Evolutionary conservation across 345 rosid genomes (phyloP), one percentile per base, ranked within the genome.

Genomic region (Turritis glabra): DNA sequence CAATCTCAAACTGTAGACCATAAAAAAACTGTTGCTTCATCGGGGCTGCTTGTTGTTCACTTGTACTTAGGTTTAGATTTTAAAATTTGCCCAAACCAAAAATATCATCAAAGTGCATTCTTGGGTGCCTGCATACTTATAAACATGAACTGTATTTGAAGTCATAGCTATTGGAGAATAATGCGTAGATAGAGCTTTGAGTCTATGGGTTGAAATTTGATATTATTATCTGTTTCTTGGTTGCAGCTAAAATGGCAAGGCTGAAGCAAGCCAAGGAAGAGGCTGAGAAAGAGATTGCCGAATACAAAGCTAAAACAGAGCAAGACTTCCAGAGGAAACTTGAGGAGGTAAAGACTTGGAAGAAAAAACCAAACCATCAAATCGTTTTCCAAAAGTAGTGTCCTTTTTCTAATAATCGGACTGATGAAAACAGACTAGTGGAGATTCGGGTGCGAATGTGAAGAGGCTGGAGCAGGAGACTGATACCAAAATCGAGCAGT

Each of bases 191-290:
- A 50, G 30, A 2, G 2, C 30, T 3, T 32, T 32, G 27, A 18
- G 7, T 41, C 13, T 51, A 38, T 62, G 23, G 3, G 8, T 26
- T 25, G 37, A 51, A 30, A 11, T 6, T 32, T 40, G 58, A 43
- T 69, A n/a, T 22, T 52, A 17, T 3, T 3, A 29, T 43, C 7
- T 52, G 27, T 61, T 30, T 71, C 19, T 25, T 51, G 18, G 40
- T 46, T 73, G 40, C 76, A 94, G 98, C 86, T 8, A 94, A 94
- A 81, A 60, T 88, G 87, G 84, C 89, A 63, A 85, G 95, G 41
- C 74, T 94, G 83, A 91, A 86, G 80, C 96, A 91, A 80, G 97
- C 98, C 76, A 91, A 94, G 81, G 97, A 94, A 76, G 98, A 91
- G 84, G 98, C 97, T 40, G 95, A 91, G 61, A 90, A 71, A 81